Percentiles rank a stretch among this genome's conserved stretches.
Evolutionary conservation across 2,329 filamentous ascomycete species (phyloP).

Genomic region (Pseudophaeomoniella oleicola): DNA sequence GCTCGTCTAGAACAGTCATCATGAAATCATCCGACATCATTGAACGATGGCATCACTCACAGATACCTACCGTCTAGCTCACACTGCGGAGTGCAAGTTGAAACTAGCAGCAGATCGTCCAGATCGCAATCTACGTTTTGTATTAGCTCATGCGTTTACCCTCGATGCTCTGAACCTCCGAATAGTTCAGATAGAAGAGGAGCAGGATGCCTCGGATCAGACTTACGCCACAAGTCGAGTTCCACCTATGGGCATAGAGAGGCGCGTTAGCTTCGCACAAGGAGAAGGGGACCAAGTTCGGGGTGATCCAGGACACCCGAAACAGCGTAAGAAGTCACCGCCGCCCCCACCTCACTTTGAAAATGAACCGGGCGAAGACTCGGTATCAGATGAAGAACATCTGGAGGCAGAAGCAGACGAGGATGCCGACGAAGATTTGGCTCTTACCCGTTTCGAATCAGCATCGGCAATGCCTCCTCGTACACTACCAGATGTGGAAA

Average conservation of each 20-base stretch:
- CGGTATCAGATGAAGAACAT: constrained; percentile 3
- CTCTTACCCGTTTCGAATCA: constrained; percentile 7
- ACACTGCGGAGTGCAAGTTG: constrained; percentile 11
- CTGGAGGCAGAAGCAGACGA: constrained; percentile 6
- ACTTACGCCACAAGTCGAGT: constrained; percentile 5
- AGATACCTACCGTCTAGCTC: constrained; percentile 9
- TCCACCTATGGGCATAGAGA: constrained; percentile 4
- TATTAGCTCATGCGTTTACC: constrained; percentile 11
- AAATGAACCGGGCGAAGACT: constrained; percentile 9
- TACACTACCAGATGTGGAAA: constrained; percentile 5
- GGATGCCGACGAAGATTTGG: constrained; percentile 5
- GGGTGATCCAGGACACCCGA: constrained; percentile 4
- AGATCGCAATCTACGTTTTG: constrained; percentile 10
- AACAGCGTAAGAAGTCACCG: not conserved
- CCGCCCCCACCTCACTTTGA: constrained; percentile 4
- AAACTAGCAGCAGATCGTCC: constrained; percentile 9
- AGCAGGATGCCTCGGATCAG: constrained; percentile 5
- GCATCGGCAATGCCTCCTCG: constrained; percentile 8
- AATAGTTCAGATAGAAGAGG: constrained; percentile 11
- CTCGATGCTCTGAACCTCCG: constrained; percentile 10
- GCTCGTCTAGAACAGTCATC: too few relatives aligned
- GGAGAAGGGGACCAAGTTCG: constrained; percentile 1
- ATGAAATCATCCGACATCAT: too few relatives aligned
- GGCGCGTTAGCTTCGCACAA: constrained; percentile 6
- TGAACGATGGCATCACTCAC: not conserved